Percentiles rank a stretch among this genome's conserved stretches.
phyloP scores from a whole-genome alignment of 2,329 filamentous ascomycete genomes.

The Epichloe sylvatica region DNA sequence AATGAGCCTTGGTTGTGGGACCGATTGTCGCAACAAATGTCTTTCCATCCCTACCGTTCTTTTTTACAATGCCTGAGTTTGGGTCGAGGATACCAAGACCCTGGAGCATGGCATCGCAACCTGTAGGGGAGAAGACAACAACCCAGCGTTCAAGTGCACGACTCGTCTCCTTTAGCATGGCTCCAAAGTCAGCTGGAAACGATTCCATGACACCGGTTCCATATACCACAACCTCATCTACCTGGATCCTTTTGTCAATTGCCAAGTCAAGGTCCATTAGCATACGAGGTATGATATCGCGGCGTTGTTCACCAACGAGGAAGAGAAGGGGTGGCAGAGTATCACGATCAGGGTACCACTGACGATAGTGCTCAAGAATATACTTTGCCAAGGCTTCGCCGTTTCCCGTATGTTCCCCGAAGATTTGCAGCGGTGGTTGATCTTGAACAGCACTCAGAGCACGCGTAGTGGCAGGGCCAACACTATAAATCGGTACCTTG shows the following conservation, averaged over 20 bases:
- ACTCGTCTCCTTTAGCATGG: conserved; percentile 32
- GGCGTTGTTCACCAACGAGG: conserved; percentile 74
- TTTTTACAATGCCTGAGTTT: conserved; percentile 25
- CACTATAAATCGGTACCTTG: conserved; percentile 55
- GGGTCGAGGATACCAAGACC: conserved; percentile 38
- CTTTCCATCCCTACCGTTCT: conserved; percentile 19
- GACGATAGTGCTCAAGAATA: conserved; percentile 64
- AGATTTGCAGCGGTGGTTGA: conserved; percentile 43
- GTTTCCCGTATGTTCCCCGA: conserved; percentile 72
- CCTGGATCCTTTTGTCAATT: conserved; percentile 38
- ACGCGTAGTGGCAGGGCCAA: conserved; percentile 67
- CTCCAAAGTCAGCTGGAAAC: conserved; percentile 55
- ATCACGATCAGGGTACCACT: conserved; percentile 30
- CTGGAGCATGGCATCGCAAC: conserved; percentile 46
- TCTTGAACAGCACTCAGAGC: conserved; percentile 47
- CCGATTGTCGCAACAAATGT: conserved; percentile 78
- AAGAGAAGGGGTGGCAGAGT: conserved; percentile 59
- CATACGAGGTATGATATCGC: conserved; percentile 79
- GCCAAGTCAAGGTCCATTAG: conserved; percentile 47
- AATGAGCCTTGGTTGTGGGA: conserved; percentile 71
- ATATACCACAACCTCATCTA: conserved; percentile 76
- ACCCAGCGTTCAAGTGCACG: conserved; percentile 45
- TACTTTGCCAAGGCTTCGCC: conserved; percentile 65
- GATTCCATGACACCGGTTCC: conserved; percentile 69
- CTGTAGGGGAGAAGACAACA: conserved; percentile 58